These are phyloP conservation scores for Pouteria campechiana DNA, from an alignment of 179 eudicot genomes.

Conservation along the genomic window DNA sequence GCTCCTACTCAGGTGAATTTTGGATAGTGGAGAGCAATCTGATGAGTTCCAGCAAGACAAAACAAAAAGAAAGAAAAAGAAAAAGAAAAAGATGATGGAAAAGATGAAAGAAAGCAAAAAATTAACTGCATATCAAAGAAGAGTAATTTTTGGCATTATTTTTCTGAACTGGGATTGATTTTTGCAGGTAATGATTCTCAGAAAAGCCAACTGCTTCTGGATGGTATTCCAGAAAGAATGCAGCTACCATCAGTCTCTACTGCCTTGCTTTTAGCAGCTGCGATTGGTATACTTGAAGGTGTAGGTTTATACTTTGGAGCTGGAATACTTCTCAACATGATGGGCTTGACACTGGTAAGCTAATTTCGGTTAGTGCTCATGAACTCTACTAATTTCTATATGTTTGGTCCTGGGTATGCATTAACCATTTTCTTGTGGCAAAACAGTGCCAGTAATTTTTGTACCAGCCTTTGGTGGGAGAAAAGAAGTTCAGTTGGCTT, in stretches of 20 bases:
- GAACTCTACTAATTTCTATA: not conserved
- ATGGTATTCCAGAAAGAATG: too few relatives aligned
- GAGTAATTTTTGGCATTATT: too few relatives aligned
- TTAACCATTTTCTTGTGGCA: not conserved
- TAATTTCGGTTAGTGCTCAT: too few relatives aligned
- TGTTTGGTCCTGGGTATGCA: not conserved
- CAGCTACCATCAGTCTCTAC: conserved; percentile 74
- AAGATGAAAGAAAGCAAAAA: conserved; percentile 33
- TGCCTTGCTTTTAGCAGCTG: conserved; percentile 53
- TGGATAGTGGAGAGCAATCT: not conserved
- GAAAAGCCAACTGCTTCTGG: too few relatives aligned
- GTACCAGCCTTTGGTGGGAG: too few relatives aligned
- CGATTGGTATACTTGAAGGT: conserved; percentile 65
- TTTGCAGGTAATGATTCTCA: too few relatives aligned
- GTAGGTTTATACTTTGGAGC: conserved; percentile 53
- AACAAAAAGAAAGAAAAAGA: conserved; percentile 2
- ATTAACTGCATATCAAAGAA: too few relatives aligned
- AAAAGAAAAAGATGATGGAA: conserved; percentile 9
- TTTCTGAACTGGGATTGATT: too few relatives aligned
- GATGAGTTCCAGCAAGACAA: too few relatives aligned
- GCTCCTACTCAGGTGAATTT: conserved; percentile 14
- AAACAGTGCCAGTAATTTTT: too few relatives aligned
- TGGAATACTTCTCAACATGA: conserved; percentile 44
- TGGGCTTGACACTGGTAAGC: conserved; percentile 66
- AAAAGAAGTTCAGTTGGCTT: too few relatives aligned